Evolutionary conservation across 1,284 basidiomycete species (phyloP), one percentile per base, ranked within the genome.

Genomic region (Pisolithus thermaeus): DNA sequence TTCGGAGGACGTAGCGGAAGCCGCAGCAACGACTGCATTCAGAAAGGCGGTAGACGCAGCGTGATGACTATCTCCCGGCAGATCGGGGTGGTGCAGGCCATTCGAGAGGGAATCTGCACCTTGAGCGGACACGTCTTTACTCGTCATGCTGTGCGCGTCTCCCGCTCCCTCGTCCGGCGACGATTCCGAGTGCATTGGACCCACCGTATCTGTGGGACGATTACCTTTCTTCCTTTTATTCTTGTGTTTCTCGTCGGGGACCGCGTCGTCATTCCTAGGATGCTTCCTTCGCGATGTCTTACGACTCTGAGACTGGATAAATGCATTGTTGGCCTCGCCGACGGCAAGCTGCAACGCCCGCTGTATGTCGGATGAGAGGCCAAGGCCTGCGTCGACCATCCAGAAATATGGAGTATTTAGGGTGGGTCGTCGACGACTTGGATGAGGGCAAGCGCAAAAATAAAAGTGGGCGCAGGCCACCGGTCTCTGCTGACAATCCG

Each of bases 11-110:
- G 71, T 68, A 7, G 68, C 70, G n/a, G 76, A 70, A 3, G 79
- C 76, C n/a, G 79, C 77, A 47, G 77, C 76, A 23, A 78, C 73
- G n/a, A 81, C 73, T 0, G 79, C 79, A 50, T 79, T 81, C 27
- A 87, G 67, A 44, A 87, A 76, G n/a, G 80, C 81, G 22, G 76
- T 70, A 4, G 75, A 70, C 42, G 74, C 71, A 23, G 70, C 59
- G 49, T 70, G 66, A n/a, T 69, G 66, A 35, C 66, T 64, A 37
- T 62, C 60, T 27, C 54, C 67, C 38, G 66, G 63, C 37, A 66
- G 60, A 46, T 62, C 55, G 32, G 32, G 32, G 44, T 69, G 58
- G 23, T 67, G 61, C 46, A 56, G 46, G 47, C 55, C 55, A 14
- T 9, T 11, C 1, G 58, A 27, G 18, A 53, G 50, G 1, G 30